A percentile compares a stretch with the other conserved stretches of the same genome.
phyloP scores from a whole-genome alignment of 371 early-diverging fungal species.

The Gilbertella persicaria region DNA sequence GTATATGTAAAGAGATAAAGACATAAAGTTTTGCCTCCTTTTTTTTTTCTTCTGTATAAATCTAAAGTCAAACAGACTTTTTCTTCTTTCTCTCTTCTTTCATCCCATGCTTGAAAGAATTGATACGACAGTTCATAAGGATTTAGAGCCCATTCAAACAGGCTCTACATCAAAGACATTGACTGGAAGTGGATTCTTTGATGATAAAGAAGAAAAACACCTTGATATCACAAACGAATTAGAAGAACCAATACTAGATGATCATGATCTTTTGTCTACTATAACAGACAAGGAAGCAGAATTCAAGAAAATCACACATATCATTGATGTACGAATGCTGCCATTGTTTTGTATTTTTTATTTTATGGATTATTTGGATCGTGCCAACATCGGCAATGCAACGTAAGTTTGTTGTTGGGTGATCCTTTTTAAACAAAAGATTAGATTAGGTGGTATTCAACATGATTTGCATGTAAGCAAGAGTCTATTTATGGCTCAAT shows the following conservation, averaged over 20 bases:
- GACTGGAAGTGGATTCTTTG: not conserved
- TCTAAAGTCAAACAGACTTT: not conserved
- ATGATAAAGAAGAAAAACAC: not conserved
- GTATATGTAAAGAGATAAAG: no score
- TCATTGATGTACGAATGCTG: conserved; percentile 44
- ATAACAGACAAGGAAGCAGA: conserved; percentile 19
- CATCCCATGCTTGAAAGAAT: conserved; percentile 3
- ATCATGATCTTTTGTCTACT: not conserved
- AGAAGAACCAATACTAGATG: not conserved
- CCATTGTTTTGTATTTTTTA: conserved; percentile 50
- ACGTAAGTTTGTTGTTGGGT: conserved; percentile 33
- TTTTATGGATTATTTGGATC: conserved; percentile 47
- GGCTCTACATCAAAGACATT: not conserved
- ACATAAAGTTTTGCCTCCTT: no score
- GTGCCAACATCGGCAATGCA: conserved; percentile 52
- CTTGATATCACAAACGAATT: not conserved
- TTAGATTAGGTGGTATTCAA: conserved; percentile 26
- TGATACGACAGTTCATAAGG: not conserved
- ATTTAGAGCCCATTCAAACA: not conserved
- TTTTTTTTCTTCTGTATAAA: no score
- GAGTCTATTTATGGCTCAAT: no score
- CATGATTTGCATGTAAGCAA: conserved; percentile 22
- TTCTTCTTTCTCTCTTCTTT: not conserved
- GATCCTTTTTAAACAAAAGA: not conserved
- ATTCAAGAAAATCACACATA: conserved; percentile 27